These are phyloP conservation scores for Erythrobasidium hasegawianum DNA, from an alignment of 1,284 basidiomycete genomes.

Conservation along the genomic window DNA sequence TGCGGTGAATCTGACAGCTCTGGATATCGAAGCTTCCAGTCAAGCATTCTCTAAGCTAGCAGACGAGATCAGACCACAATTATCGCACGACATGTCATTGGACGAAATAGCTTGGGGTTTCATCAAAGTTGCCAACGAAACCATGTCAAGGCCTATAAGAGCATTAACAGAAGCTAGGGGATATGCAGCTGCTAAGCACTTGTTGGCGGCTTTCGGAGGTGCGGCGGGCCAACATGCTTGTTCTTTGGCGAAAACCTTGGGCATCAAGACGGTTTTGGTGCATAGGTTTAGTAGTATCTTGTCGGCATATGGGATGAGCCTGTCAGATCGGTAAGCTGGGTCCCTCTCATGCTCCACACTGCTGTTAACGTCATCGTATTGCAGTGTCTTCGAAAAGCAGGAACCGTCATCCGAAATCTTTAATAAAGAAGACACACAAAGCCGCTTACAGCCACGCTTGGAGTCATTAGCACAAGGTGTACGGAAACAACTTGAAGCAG, in stretches of 20 bases:
- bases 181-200: constrained; percentile 36
- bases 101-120: constrained; percentile 87
- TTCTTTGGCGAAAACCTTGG: constrained; percentile 71
- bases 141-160: constrained; percentile 40
- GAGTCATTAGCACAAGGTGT: constrained; percentile 66
- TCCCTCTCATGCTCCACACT: too few species aligned
- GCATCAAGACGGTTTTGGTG: constrained; percentile 77
- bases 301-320: constrained; percentile 81
- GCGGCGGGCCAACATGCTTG: constrained; percentile 83
- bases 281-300: constrained; percentile 82
- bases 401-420: constrained; percentile 39
- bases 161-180: constrained; percentile 42
- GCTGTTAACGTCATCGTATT: too few species aligned
- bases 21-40: constrained; percentile 67
- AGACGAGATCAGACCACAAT: constrained; percentile 60
- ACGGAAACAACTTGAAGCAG: constrained; percentile 61
- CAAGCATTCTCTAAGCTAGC: constrained; percentile 64
- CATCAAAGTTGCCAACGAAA: constrained; percentile 36
- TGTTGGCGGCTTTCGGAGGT: constrained; percentile 39
- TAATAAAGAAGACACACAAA: constrained; percentile 51
- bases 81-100: constrained; percentile 53
- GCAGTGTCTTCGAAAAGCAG: constrained; percentile 40
- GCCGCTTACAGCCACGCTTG: constrained; percentile 60
- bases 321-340: constrained; percentile 64
- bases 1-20: constrained; percentile 44